Base-by-base conservation (phyloP, 2,329 filamentous ascomycete species). In the Fusarium miscanthi region DNA sequence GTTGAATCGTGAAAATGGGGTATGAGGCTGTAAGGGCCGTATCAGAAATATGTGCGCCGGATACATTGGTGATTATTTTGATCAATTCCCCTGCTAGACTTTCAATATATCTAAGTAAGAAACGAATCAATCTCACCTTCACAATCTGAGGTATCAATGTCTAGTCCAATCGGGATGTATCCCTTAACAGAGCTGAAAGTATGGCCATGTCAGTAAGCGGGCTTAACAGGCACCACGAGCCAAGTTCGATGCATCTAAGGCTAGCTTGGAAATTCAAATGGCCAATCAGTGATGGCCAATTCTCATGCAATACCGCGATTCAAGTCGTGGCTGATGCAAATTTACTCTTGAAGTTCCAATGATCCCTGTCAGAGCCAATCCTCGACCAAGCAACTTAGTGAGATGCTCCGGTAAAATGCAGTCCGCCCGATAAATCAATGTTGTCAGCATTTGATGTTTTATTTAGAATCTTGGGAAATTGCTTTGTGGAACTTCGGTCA, bases 261-360 rank as follows among this genome's bases (percentile, higher is more conserved):
- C 21, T 27, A 37, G 9, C 4, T 19, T 52, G 8, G 6, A 25
- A 35, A 3, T 16, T 14, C 3, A 8, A 31, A 21, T 25, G 14
- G 4, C 48, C 31, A 52, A 52, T 52, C 8, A 37, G 4, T 8
- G 13, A 25, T 35, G 16, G 2, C 8, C 7, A 21, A 11, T 10
- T 12, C 13, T 16, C 21, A 11, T 37, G 17, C 3, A 52, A 14
- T 7, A 21, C 31, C 31, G 37, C 4, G 17, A 16, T 16, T 3
- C 6, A 21, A 16, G 33, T 21, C 6, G 12, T 37, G 31, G 23
- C 19, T 52, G 19, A 27, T 27, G 9, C 33, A 37, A 37, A 8
- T n/a, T 21, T 17, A 8, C 9, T n/a, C 2, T 37, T 37, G 13
- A 7, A 12, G 1, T 9, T 21, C 23, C 0, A 2, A 3, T n/a